phyloP scores from a whole-genome alignment of 257 asterid species.

The Solanum sparsipilum region DNA sequence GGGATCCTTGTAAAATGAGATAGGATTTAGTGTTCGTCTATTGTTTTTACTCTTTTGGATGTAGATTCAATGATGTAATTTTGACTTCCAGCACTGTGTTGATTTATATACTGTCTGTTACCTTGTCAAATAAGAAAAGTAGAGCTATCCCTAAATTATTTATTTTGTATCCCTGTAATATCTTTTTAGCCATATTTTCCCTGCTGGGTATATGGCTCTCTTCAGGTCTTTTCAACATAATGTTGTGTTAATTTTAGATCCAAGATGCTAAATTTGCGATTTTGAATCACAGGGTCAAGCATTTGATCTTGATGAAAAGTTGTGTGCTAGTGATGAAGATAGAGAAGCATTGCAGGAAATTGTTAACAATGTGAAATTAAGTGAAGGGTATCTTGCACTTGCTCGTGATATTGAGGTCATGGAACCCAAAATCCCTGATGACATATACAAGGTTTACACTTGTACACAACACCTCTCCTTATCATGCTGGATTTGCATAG shows the following conservation, averaged over 20 bases:
- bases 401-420: slow-evolving; percentile 98
- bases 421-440: slow-evolving; percentile 98
- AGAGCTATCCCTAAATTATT: neutral
- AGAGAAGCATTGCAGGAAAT: slow-evolving; percentile 70
- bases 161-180: neutral
- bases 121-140: neutral
- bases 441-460: slow-evolving; percentile 68
- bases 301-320: slow-evolving; percentile 57
- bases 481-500: neutral
- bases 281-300: slow-evolving; percentile 45
- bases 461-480: neutral
- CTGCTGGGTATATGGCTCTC: neutral
- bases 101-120: neutral
- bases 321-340: slow-evolving; percentile 41
- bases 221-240: neutral
- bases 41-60: neutral
- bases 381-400: slow-evolving; percentile 90
- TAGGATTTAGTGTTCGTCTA: neutral
- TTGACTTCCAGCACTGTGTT: neutral
- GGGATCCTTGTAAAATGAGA: neutral
- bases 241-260: neutral
- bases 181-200: neutral
- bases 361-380: slow-evolving; percentile 64
- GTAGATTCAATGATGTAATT: neutral
- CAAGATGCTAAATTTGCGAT: neutral